Conservation (phyloP, 768 basidiomycete species). For the Boletus subparvulus region DNA sequence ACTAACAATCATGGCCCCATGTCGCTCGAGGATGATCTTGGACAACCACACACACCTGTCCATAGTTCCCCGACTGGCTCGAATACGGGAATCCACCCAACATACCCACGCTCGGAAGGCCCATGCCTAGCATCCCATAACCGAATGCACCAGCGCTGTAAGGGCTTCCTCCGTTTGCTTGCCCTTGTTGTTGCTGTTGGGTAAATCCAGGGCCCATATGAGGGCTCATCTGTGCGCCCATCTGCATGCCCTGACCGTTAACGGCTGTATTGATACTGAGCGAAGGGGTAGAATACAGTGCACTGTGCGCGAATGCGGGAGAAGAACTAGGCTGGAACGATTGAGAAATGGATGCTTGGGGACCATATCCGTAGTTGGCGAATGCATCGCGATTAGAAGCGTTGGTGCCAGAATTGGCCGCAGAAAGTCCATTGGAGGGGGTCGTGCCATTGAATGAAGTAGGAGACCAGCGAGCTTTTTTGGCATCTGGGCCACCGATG, state of each 20-base stretch:
- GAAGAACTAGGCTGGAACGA: slow-evolving; percentile 47
- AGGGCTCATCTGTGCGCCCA: slow-evolving; percentile 67
- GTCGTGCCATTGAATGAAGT: slow-evolving; percentile 44
- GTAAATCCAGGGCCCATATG: slow-evolving; percentile 57
- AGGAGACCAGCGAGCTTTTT: slow-evolving; percentile 90
- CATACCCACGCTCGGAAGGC: slow-evolving; percentile 71
- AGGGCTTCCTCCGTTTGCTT: slow-evolving; percentile 47
- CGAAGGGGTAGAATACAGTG: slow-evolving; percentile 72
- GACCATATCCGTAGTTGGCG: slow-evolving; percentile 86
- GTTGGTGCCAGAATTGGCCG: slow-evolving; percentile 37
- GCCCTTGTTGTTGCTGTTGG: slow-evolving; percentile 43
- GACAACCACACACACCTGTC: slow-evolving; percentile 46
- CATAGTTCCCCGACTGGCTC: slow-evolving; percentile 67
- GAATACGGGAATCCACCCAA: slow-evolving; percentile 71
- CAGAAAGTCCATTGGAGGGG: slow-evolving; percentile 32
- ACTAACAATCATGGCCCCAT: not conserved
- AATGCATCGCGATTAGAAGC: slow-evolving; percentile 63
- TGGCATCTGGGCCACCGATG: slow-evolving; percentile 77
- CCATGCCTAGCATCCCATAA: slow-evolving; percentile 81
- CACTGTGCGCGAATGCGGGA: slow-evolving; percentile 51
- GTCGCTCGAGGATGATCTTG: not conserved
- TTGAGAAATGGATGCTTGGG: slow-evolving; percentile 64
- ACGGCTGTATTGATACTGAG: slow-evolving; percentile 61
- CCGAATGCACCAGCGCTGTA: slow-evolving; percentile 55
- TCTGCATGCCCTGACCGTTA: slow-evolving; percentile 45